Evolutionary conservation across 2,329 filamentous ascomycete genomes (phyloP).

Genomic region (Epichloe aotearoae): DNA sequence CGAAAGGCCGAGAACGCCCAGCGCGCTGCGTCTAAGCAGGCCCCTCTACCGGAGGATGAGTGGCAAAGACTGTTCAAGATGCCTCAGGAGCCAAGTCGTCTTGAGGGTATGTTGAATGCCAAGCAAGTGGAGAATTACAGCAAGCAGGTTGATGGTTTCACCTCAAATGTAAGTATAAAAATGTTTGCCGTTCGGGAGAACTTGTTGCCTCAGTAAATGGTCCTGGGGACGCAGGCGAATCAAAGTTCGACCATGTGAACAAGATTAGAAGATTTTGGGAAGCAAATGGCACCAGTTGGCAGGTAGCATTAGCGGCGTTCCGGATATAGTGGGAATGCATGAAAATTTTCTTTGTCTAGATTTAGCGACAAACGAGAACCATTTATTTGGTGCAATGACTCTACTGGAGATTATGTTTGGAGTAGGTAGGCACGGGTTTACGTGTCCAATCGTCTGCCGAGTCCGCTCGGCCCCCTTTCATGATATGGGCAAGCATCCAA

Average conservation of each 20-base stretch:
- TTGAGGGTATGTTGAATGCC: conserved; percentile 90
- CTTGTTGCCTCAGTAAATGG: conserved; percentile 40
- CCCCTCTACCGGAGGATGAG: conserved; percentile 85
- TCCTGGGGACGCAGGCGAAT: background rate
- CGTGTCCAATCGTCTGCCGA: no score
- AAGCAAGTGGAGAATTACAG: conserved; percentile 97
- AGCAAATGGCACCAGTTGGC: conserved; percentile 19
- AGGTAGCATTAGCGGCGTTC: conserved; percentile 30
- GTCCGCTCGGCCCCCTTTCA: no score
- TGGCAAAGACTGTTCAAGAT: conserved; percentile 98
- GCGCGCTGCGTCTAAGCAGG: conserved; percentile 74
- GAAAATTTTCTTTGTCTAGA: conserved; percentile 20
- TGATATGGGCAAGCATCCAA: no score
- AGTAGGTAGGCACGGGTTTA: no score
- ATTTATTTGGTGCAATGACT: conserved; percentile 12
- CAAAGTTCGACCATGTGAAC: conserved; percentile 2
- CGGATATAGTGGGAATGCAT: conserved; percentile 25
- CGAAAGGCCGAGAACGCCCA: conserved; percentile 90
- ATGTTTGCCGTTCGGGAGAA: conserved; percentile 90
- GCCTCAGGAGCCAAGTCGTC: conserved; percentile 79
- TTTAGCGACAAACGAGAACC: conserved; percentile 19
- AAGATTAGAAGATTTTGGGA: conserved; percentile 8
- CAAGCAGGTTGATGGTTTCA: conserved; percentile 92
- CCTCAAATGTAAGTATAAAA: conserved; percentile 81
- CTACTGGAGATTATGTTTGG: background rate